Conservation (phyloP, 345 rosid genomes). For the Excoecaria cochinchinensis region DNA sequence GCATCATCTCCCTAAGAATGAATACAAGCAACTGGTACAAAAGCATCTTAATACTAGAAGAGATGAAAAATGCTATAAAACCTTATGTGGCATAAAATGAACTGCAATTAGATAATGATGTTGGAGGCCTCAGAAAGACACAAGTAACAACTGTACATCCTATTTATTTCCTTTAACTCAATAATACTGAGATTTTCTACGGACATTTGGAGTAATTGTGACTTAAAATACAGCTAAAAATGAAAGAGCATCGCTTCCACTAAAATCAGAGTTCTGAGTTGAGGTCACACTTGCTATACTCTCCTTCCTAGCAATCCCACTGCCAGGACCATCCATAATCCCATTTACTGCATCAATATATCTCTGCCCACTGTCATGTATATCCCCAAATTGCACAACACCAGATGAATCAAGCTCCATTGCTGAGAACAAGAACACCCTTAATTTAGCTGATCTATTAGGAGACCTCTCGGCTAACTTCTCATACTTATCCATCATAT, state of each 20-base stretch:
- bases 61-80: no score
- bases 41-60: no score
- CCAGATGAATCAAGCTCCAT: slow-evolving; percentile 51
- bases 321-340: slow-evolving; percentile 32
- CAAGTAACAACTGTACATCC: no score
- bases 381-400: slow-evolving; percentile 47
- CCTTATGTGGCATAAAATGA: no score
- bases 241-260: slow-evolving; percentile 50
- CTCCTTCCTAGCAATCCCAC: slow-evolving; percentile 50
- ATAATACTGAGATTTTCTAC: no score
- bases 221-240: no score
- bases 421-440: slow-evolving; percentile 64
- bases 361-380: slow-evolving; percentile 53
- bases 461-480: slow-evolving; percentile 57
- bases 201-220: no score
- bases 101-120: no score
- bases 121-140: no score
- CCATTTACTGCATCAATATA: slow-evolving; percentile 77
- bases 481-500: slow-evolving; percentile 84
- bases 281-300: slow-evolving; percentile 62
- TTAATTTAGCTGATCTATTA: slow-evolving; percentile 67
- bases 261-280: slow-evolving; percentile 63
- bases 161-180: no score
- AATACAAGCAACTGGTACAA: no score
- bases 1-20: no score